Evolutionary conservation across 352 stramenopile genomes (phyloP).

Genomic region (Phytophthora hibernalis): DNA sequence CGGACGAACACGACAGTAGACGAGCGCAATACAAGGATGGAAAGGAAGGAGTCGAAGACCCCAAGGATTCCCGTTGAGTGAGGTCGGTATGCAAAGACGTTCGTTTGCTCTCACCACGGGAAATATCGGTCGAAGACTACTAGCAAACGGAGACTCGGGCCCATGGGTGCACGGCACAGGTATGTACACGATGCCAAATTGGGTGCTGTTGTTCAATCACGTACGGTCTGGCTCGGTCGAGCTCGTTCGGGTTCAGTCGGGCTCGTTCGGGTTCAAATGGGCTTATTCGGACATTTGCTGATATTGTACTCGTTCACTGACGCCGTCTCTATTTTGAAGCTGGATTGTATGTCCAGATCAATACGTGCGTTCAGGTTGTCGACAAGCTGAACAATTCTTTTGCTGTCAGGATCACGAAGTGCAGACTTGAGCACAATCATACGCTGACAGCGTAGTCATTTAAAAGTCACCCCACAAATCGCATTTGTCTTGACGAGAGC

Average conservation of each 20-base stretch:
- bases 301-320: not conserved
- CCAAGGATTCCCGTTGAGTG: not conserved
- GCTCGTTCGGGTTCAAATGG: too few relatives aligned
- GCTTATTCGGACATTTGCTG: too few relatives aligned
- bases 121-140: conserved; percentile 5
- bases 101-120: conserved; percentile 6
- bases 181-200: not conserved
- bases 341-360: not conserved
- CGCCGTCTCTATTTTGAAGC: not conserved
- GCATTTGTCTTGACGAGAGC: not conserved
- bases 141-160: conserved; percentile 2
- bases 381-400: not conserved
- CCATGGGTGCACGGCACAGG: conserved; percentile 5
- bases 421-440: too few relatives aligned
- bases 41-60: not conserved
- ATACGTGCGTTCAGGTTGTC: conserved; percentile 1
- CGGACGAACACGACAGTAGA: conserved; percentile 9
- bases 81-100: conserved; percentile 11
- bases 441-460: not conserved
- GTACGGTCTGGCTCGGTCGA: not conserved
- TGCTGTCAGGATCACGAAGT: conserved; percentile 1
- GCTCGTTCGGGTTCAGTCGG: not conserved
- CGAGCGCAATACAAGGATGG: conserved; percentile 1
- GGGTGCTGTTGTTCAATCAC: not conserved
- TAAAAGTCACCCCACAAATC: not conserved